Percentiles rank a stretch among this genome's conserved stretches.
Evolutionary conservation across 805 yeast genomes (phyloP).

Genomic region (Candida corydali): DNA sequence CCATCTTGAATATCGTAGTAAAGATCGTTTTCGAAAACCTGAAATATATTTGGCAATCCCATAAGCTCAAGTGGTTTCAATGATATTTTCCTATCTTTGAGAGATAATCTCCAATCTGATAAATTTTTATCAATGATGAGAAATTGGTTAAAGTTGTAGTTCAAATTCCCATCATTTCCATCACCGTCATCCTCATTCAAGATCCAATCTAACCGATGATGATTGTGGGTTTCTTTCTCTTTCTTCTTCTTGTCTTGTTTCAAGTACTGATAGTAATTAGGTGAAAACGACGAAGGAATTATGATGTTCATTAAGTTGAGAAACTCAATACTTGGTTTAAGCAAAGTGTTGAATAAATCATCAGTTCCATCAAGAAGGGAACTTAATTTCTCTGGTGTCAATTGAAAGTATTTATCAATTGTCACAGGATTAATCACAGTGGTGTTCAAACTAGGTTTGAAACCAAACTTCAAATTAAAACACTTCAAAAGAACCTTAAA

Average conservation of each 20-base stretch:
- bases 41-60: constrained; percentile 27
- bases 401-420: constrained; percentile 39
- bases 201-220: constrained; percentile 36
- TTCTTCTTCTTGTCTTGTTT: constrained; percentile 24
- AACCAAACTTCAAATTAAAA: constrained; percentile 41
- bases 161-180: constrained; percentile 44
- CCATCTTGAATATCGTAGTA: constrained; percentile 25
- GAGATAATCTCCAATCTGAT: constrained; percentile 36
- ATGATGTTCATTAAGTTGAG: constrained; percentile 40
- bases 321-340: constrained; percentile 41
- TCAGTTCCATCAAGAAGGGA: constrained; percentile 24
- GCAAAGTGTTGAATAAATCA: constrained; percentile 33
- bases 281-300: constrained; percentile 44
- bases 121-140: constrained; percentile 39
- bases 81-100: constrained; percentile 26
- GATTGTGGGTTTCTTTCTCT: constrained; percentile 14
- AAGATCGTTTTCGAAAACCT: constrained; percentile 19
- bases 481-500: constrained; percentile 39
- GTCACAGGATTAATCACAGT: constrained; percentile 46
- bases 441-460: constrained; percentile 42
- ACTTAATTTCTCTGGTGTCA: constrained; percentile 41
- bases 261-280: constrained; percentile 41
- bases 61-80: constrained; percentile 24
- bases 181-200: constrained; percentile 45
- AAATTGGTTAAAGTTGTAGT: constrained; percentile 41